These are phyloP conservation scores for Rhizophora mangle DNA, from an alignment of 345 rosid species.

Conservation along the genomic window DNA sequence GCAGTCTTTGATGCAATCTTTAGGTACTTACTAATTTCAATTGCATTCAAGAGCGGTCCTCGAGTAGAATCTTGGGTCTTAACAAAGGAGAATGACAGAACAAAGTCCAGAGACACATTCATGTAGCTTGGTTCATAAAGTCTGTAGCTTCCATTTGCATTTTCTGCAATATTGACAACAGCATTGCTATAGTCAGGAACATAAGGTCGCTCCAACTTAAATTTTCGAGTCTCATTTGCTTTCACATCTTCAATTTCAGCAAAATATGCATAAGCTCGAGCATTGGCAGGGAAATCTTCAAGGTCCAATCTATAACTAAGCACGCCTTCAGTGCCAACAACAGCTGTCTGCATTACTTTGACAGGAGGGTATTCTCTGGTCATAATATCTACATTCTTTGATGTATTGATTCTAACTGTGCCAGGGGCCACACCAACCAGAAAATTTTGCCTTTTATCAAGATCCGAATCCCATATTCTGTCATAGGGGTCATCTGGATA, in stretches of 20 bases:
- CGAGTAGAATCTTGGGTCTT: constrained; percentile 76
- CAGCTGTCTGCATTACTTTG: constrained; percentile 97
- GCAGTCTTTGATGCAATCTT: constrained; percentile 64
- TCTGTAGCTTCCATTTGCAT: constrained; percentile 82
- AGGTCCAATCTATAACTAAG: constrained; percentile 85
- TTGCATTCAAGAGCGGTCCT: constrained; percentile 87
- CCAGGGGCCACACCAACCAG: constrained; percentile 87
- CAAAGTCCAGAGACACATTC: constrained; percentile 75
- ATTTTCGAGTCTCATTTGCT: constrained; percentile 70
- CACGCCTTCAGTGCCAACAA: constrained; percentile 69
- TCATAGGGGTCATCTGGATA: constrained; percentile 99
- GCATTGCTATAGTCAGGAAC: constrained; percentile 78
- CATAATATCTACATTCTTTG: constrained; percentile 44
- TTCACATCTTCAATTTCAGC: constrained; percentile 86
- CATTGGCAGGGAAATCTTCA: constrained; percentile 92
- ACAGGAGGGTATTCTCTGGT: constrained; percentile 97
- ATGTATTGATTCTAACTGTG: constrained; percentile 66
- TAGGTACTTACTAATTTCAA: constrained; percentile 84
- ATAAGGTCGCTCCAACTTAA: constrained; percentile 61
- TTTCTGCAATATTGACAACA: constrained; percentile 91
- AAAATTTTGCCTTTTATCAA: constrained; percentile 69
- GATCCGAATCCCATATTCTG: constrained; percentile 97
- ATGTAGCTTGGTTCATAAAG: constrained; percentile 98
- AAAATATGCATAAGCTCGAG: constrained; percentile 87
- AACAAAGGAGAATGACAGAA: constrained; percentile 67